Conservation (phyloP, 768 basidiomycete species). For the Boletellus ananiceps region DNA sequence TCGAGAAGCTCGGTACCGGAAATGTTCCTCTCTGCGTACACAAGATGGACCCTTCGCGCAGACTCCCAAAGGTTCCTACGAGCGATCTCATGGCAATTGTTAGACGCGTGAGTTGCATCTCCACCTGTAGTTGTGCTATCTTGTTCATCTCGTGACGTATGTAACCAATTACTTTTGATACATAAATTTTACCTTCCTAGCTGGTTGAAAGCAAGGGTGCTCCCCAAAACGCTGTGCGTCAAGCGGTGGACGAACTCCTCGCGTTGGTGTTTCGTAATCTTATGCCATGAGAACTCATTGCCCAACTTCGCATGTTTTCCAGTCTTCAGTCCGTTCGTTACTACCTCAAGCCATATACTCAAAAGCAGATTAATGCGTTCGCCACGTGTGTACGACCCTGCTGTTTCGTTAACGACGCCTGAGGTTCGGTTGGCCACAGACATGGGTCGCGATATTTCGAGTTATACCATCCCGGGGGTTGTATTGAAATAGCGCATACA, state of each 20-base stretch:
- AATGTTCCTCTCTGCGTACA: constrained; percentile 78
- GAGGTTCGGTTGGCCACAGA: constrained; percentile 38
- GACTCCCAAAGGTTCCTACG: constrained; percentile 71
- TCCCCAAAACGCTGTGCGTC: constrained; percentile 55
- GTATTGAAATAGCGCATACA: constrained; percentile 85
- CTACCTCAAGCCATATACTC: constrained; percentile 68
- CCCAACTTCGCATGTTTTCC: constrained; percentile 17
- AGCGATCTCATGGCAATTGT: constrained; percentile 66
- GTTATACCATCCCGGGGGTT: constrained; percentile 76
- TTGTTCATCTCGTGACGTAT: constrained; percentile 22
- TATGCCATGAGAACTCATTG: constrained; percentile 9
- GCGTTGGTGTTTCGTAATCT: constrained; percentile 46
- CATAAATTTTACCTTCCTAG: constrained; percentile 34
- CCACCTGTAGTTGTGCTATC: constrained; percentile 24
- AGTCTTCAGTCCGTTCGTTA: constrained; percentile 75
- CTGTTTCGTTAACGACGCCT: constrained; percentile 24
- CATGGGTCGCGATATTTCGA: constrained; percentile 89
- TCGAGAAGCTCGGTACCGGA: constrained; percentile 84
- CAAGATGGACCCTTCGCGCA: constrained; percentile 80
- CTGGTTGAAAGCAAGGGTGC: constrained; percentile 54
- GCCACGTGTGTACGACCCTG: constrained; percentile 67
- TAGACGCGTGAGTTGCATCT: constrained; percentile 58
- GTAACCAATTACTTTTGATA: constrained; percentile 19
- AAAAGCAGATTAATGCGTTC: constrained; percentile 87
- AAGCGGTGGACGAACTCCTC: constrained; percentile 76